phyloP scores from a whole-genome alignment of 2,329 filamentous ascomycete genomes.

The Colletotrichum cordylinicola region DNA sequence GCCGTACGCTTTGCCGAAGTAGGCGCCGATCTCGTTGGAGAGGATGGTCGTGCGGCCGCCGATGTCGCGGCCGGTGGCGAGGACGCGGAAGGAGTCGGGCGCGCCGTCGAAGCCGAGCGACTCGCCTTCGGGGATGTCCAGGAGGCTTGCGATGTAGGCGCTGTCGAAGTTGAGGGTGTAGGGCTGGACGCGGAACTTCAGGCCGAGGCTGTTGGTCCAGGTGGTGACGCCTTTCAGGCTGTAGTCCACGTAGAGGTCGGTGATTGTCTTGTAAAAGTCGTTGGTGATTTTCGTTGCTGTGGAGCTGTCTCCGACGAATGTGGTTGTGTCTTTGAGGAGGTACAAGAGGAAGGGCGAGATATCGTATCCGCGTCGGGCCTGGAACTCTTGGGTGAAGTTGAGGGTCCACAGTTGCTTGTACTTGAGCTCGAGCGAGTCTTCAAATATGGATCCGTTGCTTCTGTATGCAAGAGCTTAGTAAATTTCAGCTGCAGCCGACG shows the following conservation, averaged over 20 bases:
- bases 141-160: neutral
- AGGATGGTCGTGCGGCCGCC: neutral
- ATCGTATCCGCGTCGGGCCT: neutral
- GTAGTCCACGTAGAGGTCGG: neutral
- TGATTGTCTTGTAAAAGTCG: neutral
- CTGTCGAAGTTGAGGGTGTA: neutral
- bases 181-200: neutral
- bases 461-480: rapidly evolving
- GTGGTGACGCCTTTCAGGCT: neutral
- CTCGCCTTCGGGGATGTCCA: neutral
- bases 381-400: neutral
- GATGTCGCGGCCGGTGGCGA: neutral
- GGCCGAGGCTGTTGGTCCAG: neutral
- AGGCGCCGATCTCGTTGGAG: neutral
- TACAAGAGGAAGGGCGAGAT: neutral
- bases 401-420: neutral
- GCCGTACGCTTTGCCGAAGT: neutral
- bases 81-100: neutral
- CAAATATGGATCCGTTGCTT: neutral
- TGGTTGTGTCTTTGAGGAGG: neutral
- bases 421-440: neutral
- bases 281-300: neutral
- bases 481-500: rapidly evolving
- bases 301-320: neutral
- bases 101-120: neutral